Percentiles rank a stretch among this genome's conserved stretches.
These are phyloP conservation scores for Tardiomyces blankii DNA, from an alignment of 1,139 yeast genomes.

Conservation along the genomic window DNA sequence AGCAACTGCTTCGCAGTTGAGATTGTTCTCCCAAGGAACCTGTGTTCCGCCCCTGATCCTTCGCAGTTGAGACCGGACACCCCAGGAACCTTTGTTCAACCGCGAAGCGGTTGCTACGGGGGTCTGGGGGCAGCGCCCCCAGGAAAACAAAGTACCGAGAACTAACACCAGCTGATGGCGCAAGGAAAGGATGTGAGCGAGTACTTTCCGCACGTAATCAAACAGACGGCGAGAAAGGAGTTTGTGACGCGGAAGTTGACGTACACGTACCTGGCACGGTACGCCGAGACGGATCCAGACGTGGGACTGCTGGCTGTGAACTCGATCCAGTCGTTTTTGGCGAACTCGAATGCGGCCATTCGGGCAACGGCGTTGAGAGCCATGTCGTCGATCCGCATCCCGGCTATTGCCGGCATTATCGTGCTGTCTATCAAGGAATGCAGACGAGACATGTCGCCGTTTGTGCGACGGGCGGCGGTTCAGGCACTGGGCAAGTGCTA, in stretches of 20 bases:
- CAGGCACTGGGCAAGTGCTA: conserved; percentile 62
- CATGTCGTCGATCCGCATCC: conserved; percentile 68
- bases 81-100: too few species aligned
- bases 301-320: conserved; percentile 80
- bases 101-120: too few species aligned
- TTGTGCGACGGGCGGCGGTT: conserved; percentile 74
- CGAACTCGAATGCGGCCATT: conserved; percentile 55
- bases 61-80: too few species aligned
- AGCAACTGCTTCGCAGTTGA: too few species aligned
- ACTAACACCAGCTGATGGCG: conserved; percentile 33
- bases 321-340: conserved; percentile 75
- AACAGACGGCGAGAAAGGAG: conserved; percentile 68
- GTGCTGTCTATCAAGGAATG: conserved; percentile 62
- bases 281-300: conserved; percentile 81
- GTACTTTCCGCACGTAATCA: conserved; percentile 81
- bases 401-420: conserved; percentile 72
- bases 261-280: conserved; percentile 61
- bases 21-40: too few species aligned
- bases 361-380: conserved; percentile 71
- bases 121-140: too few species aligned
- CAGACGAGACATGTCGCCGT: conserved; percentile 58
- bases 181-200: conserved; percentile 50
- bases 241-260: conserved; percentile 67
- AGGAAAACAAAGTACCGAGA: too few species aligned
- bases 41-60: too few species aligned